Base-by-base conservation (phyloP, 2,329 filamentous ascomycete genomes). In the Pseudogymnoascus sp. region DNA sequence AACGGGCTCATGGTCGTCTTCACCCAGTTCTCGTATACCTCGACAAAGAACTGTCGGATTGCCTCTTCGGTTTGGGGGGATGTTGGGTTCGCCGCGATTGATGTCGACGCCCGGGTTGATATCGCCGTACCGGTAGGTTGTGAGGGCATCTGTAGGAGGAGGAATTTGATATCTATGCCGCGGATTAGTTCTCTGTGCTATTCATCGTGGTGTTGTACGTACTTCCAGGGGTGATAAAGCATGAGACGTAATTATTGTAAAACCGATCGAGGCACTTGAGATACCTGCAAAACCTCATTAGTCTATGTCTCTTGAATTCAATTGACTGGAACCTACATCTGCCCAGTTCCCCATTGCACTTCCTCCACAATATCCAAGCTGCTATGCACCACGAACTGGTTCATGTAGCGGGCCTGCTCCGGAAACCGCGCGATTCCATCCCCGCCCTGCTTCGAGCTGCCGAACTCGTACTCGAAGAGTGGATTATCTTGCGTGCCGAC, bases 1-100 rank as follows among this genome's bases (percentile, higher is more conserved):
- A 99, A 99, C 0, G 95, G 95, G 74, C 87, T 98, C 95, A 99
- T 98, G 65, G 93, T 87, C 11, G 93, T 90, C 82, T 99, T 99
- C 68, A 96, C 85, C 88, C 93, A 99, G 70, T 88, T 92, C 78
- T 99, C 95, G 78, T 97, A 98, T 11, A 97, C 90, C 74, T 99
- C 95, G 14, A 84, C 83, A 79, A 99, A 96, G 79, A 98, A 99
- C 77, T 91, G 91, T 74, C 92, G 87, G 71, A 98, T 90, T 4
- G 95, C 93, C 79, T 99, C 95, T 78, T 99, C 95, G 4, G 93
- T 96, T 74, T 93, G 91, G 5, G 92, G 88, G 65, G 88, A 90
- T 2, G 88, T 93, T 0, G 93, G 93, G 75, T 96, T 97, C 69
- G 89, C 87, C 64, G 86, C 89, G 65, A 92, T 88, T 43, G 86